Percentiles rank a stretch among this genome's conserved stretches.
phyloP scores from a whole-genome alignment of 768 basidiomycete genomes.

The Boletus rubroflammeus region DNA sequence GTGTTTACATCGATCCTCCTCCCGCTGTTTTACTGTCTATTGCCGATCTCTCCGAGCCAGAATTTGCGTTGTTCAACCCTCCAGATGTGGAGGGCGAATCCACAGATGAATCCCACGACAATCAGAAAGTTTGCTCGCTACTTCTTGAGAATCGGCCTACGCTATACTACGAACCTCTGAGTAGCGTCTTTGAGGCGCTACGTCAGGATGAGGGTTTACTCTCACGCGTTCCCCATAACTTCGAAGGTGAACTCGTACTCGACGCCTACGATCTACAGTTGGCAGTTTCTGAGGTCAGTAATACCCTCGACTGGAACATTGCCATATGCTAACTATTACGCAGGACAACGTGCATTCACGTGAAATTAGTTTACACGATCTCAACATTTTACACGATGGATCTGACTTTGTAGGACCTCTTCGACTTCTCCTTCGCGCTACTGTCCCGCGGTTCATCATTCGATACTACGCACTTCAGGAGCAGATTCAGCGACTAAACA shows the following conservation, averaged over 20 bases:
- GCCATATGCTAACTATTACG: constrained; percentile 4
- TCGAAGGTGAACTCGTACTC: constrained; percentile 61
- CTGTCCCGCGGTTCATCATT: constrained; percentile 57
- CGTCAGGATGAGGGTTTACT: constrained; percentile 56
- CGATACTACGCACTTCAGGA: constrained; percentile 65
- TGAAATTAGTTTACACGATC: constrained; percentile 68
- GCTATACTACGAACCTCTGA: constrained; percentile 74
- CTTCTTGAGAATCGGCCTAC: constrained; percentile 63
- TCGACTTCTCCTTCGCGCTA: constrained; percentile 49
- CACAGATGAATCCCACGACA: constrained; percentile 7
- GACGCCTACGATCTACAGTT: constrained; percentile 71
- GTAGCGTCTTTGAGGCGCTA: constrained; percentile 65
- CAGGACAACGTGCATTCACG: constrained; percentile 70
- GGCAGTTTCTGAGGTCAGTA: constrained; percentile 57
- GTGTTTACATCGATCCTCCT: constrained; percentile 72
- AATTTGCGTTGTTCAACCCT: constrained; percentile 57
- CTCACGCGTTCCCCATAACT: constrained; percentile 41
- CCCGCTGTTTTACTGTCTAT: constrained; percentile 59
- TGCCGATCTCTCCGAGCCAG: constrained; percentile 37
- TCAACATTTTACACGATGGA: constrained; percentile 67
- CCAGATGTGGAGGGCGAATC: constrained; percentile 33
- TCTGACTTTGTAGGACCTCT: constrained; percentile 60
- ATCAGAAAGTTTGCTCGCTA: constrained; percentile 32
- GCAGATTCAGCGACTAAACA: constrained; percentile 43
- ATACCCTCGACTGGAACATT: not conserved